These are phyloP conservation scores for Mycena chlorophos DNA, from an alignment of 768 basidiomycete species.

Conservation along the genomic window DNA sequence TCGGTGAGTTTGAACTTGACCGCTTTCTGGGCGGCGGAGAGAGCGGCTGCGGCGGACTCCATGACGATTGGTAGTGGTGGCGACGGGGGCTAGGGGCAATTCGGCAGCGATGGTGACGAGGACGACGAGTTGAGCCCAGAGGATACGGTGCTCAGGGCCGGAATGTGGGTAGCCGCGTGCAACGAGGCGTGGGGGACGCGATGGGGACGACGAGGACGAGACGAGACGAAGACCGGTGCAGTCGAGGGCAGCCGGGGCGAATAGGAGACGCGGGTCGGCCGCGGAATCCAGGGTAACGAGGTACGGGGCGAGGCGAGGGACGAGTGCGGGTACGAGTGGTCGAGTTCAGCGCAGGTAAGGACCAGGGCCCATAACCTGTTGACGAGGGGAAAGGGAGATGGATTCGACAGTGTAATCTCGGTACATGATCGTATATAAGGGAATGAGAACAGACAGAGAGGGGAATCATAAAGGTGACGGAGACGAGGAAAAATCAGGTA, in stretches of 20 bases:
- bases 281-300: background rate
- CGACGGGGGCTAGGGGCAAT: no score
- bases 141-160: no score
- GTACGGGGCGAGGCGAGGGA: background rate
- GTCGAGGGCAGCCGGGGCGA: background rate
- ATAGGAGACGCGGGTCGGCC: background rate
- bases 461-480: no score
- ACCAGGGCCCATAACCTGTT: conserved; percentile 9
- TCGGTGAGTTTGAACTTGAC: background rate
- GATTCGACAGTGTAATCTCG: no score
- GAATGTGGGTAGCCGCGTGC: no score
- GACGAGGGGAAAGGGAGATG: no score
- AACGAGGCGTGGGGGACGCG: background rate
- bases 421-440: no score
- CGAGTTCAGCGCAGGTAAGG: background rate
- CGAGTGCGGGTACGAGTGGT: background rate
- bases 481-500: no score
- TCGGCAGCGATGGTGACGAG: no score
- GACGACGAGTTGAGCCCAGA: no score
- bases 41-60: background rate
- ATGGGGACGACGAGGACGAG: background rate
- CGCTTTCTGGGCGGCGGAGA: background rate
- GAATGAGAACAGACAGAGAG: no score
- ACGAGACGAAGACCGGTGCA: background rate
- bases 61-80: no score